These are phyloP conservation scores for Hemileccinum impolitum DNA, from an alignment of 768 basidiomycete genomes.

Conservation along the genomic window DNA sequence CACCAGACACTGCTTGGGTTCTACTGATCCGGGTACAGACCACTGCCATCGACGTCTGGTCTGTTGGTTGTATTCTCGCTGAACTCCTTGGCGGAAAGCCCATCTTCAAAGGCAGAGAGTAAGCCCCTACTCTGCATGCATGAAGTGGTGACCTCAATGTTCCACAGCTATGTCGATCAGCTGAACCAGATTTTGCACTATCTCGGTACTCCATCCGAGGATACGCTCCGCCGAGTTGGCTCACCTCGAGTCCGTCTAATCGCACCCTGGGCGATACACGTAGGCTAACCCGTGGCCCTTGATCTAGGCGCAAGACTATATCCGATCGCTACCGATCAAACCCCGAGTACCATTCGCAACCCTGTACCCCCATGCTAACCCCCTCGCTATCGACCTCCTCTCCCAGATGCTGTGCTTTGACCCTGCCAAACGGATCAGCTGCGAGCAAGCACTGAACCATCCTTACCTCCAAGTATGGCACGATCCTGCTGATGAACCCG, in stretches of 20 bases:
- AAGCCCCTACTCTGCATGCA: slow-evolving; percentile 29
- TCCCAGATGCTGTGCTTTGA: slow-evolving; percentile 93
- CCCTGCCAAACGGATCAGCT: slow-evolving; percentile 93
- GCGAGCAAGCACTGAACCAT: slow-evolving; percentile 92
- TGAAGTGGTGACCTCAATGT: slow-evolving; percentile 1
- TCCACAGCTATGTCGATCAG: slow-evolving; percentile 89
- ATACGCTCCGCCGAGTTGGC: slow-evolving; percentile 93
- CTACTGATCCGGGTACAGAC: slow-evolving; percentile 45
- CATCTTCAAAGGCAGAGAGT: slow-evolving; percentile 97
- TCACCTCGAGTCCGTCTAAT: slow-evolving; percentile 72
- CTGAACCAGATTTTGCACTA: slow-evolving; percentile 97
- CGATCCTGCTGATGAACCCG: slow-evolving; percentile 91
- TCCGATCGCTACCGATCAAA: slow-evolving; percentile 95
- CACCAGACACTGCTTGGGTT: not conserved
- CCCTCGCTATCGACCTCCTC: slow-evolving; percentile 89
- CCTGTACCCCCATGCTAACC: slow-evolving; percentile 92
- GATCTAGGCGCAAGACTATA: slow-evolving; percentile 90
- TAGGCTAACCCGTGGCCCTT: slow-evolving; percentile 4
- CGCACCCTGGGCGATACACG: not conserved
- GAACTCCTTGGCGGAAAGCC: slow-evolving; percentile 92
- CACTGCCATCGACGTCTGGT: slow-evolving; percentile 94
- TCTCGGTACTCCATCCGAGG: slow-evolving; percentile 96
- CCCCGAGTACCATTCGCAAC: slow-evolving; percentile 89
- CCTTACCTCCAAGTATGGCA: slow-evolving; percentile 98
- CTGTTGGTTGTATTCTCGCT: slow-evolving; percentile 91